A percentile compares a stretch with the other conserved stretches of the same genome.
Conservation (phyloP, 495 filamentous ascomycete species). For the Aspergillus sclerotioniger region DNA sequence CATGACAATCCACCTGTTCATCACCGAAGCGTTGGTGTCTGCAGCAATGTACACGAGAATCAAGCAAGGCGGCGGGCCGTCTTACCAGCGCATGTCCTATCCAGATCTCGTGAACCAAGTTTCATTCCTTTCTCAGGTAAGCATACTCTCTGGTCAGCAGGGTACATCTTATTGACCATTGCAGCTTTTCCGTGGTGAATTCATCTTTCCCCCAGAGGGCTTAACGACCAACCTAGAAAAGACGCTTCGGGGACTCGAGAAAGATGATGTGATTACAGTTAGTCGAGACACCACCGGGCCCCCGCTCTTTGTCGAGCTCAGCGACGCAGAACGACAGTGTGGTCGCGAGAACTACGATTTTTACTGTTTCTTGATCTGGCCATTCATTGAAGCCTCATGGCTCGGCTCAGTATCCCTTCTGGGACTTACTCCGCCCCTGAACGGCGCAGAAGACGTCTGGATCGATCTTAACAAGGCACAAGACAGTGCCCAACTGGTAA, state of each 20-base stretch:
- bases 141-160: conserved; percentile 7
- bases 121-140: conserved; percentile 74
- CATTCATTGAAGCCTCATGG: conserved; percentile 92
- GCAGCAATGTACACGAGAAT: conserved; percentile 85
- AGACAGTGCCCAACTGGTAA: conserved; percentile 76
- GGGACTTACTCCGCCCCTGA: conserved; percentile 73
- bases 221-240: conserved; percentile 73
- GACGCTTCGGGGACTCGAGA: conserved; percentile 72
- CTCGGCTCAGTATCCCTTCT: conserved; percentile 82
- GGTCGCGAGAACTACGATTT: conserved; percentile 96
- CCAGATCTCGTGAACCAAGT: conserved; percentile 70
- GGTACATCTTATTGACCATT: conserved; percentile 21
- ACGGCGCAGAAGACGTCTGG: conserved; percentile 64
- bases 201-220: conserved; percentile 90
- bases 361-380: conserved; percentile 98
- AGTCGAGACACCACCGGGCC: conserved; percentile 53
- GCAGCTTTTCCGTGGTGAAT: conserved; percentile 90
- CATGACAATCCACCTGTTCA: conserved; percentile 98
- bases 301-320: conserved; percentile 68
- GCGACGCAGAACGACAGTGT: conserved; percentile 66
- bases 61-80: conserved; percentile 81
- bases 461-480: conserved; percentile 75
- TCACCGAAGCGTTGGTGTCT: conserved; percentile 84
- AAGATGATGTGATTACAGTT: conserved; percentile 75
- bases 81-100: conserved; percentile 76